Percentiles rank a stretch among this genome's conserved stretches.
phyloP scores from a whole-genome alignment of 225 moss, liverwort and hornwort genomes.

The Climacium dendroides region DNA sequence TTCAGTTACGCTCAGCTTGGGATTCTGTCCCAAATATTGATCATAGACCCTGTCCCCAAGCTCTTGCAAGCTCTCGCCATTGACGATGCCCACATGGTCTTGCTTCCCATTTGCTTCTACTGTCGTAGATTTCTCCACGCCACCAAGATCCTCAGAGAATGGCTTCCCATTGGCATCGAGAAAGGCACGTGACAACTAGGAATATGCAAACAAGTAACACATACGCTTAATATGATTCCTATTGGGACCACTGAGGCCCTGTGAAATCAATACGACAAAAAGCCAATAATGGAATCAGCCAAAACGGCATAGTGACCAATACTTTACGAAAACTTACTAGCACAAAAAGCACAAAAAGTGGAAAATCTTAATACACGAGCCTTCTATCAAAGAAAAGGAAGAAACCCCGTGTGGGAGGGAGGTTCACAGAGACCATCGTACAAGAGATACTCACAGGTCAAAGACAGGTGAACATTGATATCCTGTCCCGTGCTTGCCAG shows the following conservation, averaged over 20 bases:
- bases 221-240: background rate
- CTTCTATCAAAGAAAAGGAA: background rate
- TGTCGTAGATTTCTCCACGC: background rate
- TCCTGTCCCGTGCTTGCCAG: background rate
- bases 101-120: background rate
- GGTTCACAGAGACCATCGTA: background rate
- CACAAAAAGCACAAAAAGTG: background rate
- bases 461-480: background rate
- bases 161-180: constrained; percentile 8
- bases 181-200: constrained; percentile 21
- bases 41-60: background rate
- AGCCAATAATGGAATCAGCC: background rate
- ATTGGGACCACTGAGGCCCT: background rate
- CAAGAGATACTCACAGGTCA: background rate
- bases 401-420: background rate
- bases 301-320: background rate
- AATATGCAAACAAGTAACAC: background rate
- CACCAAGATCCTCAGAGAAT: background rate
- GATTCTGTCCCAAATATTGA: background rate
- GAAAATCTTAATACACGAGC: background rate
- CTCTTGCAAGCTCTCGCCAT: background rate
- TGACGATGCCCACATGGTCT: background rate
- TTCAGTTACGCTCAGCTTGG: background rate
- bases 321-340: background rate
- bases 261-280: background rate